phyloP scores from a whole-genome alignment of 352 stramenopile genomes.

The Pythium utonaiense region DNA sequence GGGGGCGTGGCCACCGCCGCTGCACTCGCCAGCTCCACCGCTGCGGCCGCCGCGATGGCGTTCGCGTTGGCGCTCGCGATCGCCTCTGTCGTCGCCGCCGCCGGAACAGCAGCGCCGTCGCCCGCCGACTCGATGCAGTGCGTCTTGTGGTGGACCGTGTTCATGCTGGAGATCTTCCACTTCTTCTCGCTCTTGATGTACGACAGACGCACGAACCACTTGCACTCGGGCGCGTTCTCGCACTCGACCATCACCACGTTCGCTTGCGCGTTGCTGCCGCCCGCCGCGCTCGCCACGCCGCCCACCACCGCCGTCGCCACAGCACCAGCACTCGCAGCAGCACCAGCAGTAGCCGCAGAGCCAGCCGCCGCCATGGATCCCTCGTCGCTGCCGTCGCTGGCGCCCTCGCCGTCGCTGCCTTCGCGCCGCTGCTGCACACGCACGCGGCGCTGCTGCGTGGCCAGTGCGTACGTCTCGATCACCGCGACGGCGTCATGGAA shows the following conservation, averaged over 20 bases:
- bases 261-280: slow-evolving; percentile 9
- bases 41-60: neutral
- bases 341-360: no score
- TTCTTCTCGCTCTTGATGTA: slow-evolving; percentile 63
- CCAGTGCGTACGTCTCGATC: slow-evolving; percentile 54
- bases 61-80: no score
- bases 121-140: slow-evolving; percentile 34
- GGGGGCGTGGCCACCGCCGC: neutral
- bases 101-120: neutral
- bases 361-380: no score
- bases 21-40: no score
- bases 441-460: slow-evolving; percentile 50
- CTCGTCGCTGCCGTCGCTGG: neutral
- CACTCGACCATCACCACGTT: slow-evolving; percentile 64
- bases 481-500: slow-evolving; percentile 60
- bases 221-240: slow-evolving; percentile 58
- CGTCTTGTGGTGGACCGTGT: slow-evolving; percentile 56
- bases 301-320: no score
- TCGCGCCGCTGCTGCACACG: slow-evolving; percentile 39
- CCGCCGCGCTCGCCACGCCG: neutral
- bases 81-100: no score
- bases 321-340: no score
- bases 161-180: slow-evolving; percentile 78
- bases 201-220: slow-evolving; percentile 69
- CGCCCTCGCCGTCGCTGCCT: neutral